Evolutionary conservation across 306 rosid species (phyloP), one percentile per base, ranked within the genome.

Genomic region (Vigna angularis): DNA sequence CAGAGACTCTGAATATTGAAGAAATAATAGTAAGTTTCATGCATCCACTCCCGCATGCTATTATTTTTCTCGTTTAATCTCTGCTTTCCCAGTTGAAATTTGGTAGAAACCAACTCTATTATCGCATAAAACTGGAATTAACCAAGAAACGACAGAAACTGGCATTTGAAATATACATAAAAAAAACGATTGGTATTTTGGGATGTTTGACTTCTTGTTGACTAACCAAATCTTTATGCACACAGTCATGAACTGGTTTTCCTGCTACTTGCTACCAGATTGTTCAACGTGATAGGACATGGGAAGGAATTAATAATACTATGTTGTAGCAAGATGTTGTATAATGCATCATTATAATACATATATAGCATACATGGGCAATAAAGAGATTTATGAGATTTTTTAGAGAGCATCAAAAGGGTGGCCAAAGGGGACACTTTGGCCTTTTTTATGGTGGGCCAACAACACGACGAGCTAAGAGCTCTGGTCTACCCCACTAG

Each of bases 11-110:
- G 82, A 81, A 84, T 80, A 52, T 85, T 62, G 90, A 89, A 47
- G 89, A 86, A 73, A 80, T 73, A 76, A 78, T 66, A 50, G 98
- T 88, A 83, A 87, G 92, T 86, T 78, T 51, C 22, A 49, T 58
- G 70, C 28, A 57, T 65, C 34, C 67, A 26, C 65, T 52, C 61
- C 20, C 15, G 51, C 63, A 38, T 38, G 15, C 44, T 59, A 16
- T 12, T 58, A 38, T 50, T 79, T 70, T 32, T 30, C 28, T 14
- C 9, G 11, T 52, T 53, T 42, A 17, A 17, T 56, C 73, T 75
- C 47, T 61, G 52, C 80, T 34, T 66, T 64, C 15, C 32, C 34
- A 8, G 20, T 40, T 58, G 58, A 66, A 32, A 28, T 66, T 66
- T 36, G 42, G 51, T 36, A 26, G 11, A 36, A 64, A 34, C 53